Evolutionary conservation across 164 flowering plant species (phyloP), one percentile per base, ranked within the genome.

Genomic region (Annona cherimola): DNA sequence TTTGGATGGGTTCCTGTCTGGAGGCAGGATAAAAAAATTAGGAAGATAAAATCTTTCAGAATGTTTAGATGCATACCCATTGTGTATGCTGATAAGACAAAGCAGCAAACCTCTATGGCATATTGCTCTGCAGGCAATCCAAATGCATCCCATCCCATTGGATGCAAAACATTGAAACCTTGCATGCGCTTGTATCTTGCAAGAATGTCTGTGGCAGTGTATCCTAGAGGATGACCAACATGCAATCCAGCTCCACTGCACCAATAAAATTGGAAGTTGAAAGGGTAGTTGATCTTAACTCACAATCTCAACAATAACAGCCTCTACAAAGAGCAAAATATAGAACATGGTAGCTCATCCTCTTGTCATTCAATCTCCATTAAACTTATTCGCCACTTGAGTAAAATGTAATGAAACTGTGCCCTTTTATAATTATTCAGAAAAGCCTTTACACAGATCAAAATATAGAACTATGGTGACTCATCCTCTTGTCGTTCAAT

Each of bases 91-190:
- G 45, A 69, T 67, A 5, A 14, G 20, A 76, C 11, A 67, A 44
- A 41, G 4, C 5, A 73, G 42, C 71, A 76, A 55, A 92, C 99
- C 90, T 92, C 87, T 55, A 95, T 95, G 41, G 99, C 99, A 81
- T 92, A 92, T 67, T 95, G 98, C 79, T 95, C 99, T 3, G 98
- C 98, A 20, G 99, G 99, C 80, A 95, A 81, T 68, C 99, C 99
- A 88, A 95, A 95, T 67, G 99, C 97, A 87, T 94, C 99, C 99
- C 99, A 94, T 65, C 99, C 99, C 99, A 94, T 92, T 5, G 99
- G 99, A 76, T 94, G 99, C 85, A 94, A 81, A n/a, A 94, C 98
- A 78, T 94, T 94, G 77, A 81, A 92, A 63, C 99, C 99, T 76
- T 90, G 91, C 99, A 92, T 95, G 42, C 99, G 86, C 70, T 88